Evolutionary conservation across 495 filamentous ascomycete species (phyloP), one percentile per base, ranked within the genome.

Genomic region (Talaromyces ruber): DNA sequence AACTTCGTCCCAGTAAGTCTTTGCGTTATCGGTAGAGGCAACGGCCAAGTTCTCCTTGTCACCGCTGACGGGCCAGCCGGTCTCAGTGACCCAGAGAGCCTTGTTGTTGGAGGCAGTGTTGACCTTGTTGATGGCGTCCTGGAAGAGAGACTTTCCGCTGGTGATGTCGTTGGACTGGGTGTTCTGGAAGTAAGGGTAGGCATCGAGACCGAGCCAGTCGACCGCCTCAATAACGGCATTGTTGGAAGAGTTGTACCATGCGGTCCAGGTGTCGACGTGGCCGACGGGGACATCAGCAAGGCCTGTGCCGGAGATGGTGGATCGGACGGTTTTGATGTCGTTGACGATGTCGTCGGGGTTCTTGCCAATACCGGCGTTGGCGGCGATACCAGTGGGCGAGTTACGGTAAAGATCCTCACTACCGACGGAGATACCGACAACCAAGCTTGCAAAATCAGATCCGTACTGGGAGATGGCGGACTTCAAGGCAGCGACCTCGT

Each of bases 241-340:
- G 81, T 92, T 95, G 69, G 84, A 81, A 56, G 76, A 70, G 72
- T 95, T 88, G 68, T 86, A 86, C 86, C 87, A 95, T 62, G 86
- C 85, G 51, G 88, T 91, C 92, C 93, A 97, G 61, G 92, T 96
- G 73, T 97, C 92, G 69, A 95, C 92, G 74, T 96, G 91, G 50
- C 93, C 92, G 66, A 97, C 76, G 11, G 83, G 76, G 37, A 75
- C 77, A 45, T 69, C 71, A 43, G 76, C 76, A 60, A 90, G 76
- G 51, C 67, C 62, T 37, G 90, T 90, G 64, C 81, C 80, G 9
- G 73, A 60, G 66, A 93, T 83, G 63, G 81, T 71, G 7, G 75
- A 68, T 58, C 84, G 81, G 62, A 87, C 82, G 70, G 86, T 75
- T 54, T 81, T 70, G 77, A 93, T 92, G 79, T 88, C 90, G 58